phyloP scores from a whole-genome alignment of 257 asterid species.

The Mentha longifolia region DNA sequence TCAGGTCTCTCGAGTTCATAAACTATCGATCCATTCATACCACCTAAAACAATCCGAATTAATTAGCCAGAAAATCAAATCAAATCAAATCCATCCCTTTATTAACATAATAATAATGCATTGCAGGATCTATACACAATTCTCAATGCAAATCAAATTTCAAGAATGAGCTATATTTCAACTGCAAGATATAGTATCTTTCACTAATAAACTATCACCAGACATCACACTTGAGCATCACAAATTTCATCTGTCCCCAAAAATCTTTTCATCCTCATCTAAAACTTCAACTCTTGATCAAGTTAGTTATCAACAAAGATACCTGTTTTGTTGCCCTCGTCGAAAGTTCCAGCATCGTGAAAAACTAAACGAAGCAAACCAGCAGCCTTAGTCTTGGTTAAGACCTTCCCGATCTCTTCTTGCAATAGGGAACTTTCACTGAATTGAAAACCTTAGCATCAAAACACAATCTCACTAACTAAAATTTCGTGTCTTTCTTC shows the following conservation, averaged over 20 bases:
- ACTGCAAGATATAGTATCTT: conserved; percentile 1
- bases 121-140: conserved; percentile 9
- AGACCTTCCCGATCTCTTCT: conserved; percentile 70
- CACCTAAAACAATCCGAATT: conserved; percentile 55
- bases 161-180: background rate
- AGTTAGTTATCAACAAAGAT: conserved; percentile 9
- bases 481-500: background rate
- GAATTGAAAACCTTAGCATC: conserved; percentile 35
- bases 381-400: conserved; percentile 81
- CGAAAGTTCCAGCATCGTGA: conserved; percentile 98
- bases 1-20: conserved; percentile 90
- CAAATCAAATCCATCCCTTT: background rate
- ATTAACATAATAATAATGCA: background rate
- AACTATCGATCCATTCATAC: conserved; percentile 92
- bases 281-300: background rate
- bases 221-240: background rate
- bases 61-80: conserved; percentile 8
- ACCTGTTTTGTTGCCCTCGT: conserved; percentile 64
- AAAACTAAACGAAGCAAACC: conserved; percentile 91
- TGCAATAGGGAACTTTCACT: conserved; percentile 52
- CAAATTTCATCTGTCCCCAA: background rate
- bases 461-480: conserved; percentile 21
- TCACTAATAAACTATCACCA: background rate
- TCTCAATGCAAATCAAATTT: conserved; percentile 1
- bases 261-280: background rate